Evolutionary conservation across 495 filamentous ascomycete genomes (phyloP).

Genomic region (Aspergillus homomorphus): DNA sequence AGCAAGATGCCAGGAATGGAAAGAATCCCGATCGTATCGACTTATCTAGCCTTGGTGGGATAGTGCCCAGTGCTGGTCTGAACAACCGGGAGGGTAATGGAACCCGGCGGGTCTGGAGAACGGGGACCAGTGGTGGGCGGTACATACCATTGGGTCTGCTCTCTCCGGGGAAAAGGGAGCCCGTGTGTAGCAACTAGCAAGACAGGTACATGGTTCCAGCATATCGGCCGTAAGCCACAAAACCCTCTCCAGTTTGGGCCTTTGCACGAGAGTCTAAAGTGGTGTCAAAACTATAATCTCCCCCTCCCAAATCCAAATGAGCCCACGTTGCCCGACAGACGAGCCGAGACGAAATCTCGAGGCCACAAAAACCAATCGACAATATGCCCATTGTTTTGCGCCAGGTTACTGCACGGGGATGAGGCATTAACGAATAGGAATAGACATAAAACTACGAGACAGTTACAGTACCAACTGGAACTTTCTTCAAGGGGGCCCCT

Average conservation of each 20-base stretch:
- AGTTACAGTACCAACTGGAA: not conserved
- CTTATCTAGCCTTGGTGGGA: not conserved
- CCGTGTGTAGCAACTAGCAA: not conserved
- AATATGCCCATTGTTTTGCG: not conserved
- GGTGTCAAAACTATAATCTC: not conserved
- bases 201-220: not conserved
- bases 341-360: not conserved
- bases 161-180: slow-evolving; percentile 2
- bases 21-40: not conserved
- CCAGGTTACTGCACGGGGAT: too few relatives aligned
- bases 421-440: not conserved
- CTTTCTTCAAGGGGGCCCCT: not conserved
- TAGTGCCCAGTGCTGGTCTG: not conserved
- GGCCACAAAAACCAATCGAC: not conserved
- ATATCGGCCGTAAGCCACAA: not conserved
- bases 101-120: slow-evolving; percentile 4
- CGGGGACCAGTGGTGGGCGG: not conserved
- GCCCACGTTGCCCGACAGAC: not conserved
- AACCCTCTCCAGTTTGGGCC: not conserved
- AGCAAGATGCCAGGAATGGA: not conserved
- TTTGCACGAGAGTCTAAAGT: not conserved
- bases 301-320: not conserved
- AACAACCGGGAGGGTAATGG: not conserved
- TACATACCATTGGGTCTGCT: not conserved
- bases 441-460: not conserved